These are phyloP conservation scores for Tolypocladium nubicola DNA, from an alignment of 2,329 filamentous ascomycete genomes.

Conservation along the genomic window DNA sequence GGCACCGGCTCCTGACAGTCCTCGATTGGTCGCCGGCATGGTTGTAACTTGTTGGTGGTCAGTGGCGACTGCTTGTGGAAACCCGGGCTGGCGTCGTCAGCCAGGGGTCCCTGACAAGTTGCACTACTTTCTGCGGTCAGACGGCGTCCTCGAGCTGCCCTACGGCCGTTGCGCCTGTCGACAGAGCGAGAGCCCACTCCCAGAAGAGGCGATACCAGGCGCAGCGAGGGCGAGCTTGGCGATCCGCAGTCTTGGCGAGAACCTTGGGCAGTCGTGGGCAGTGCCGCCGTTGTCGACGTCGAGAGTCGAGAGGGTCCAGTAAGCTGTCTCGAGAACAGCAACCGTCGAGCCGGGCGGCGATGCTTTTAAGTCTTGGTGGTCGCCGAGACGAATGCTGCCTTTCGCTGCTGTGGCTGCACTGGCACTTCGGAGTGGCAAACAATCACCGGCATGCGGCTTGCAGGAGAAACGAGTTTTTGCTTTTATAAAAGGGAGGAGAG, in stretches of 20 bases:
- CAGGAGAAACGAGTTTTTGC: not conserved
- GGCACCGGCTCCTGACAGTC: slow-evolving; percentile 17
- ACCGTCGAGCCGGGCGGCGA: too few species aligned
- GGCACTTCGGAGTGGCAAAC: not conserved
- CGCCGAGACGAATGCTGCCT: not conserved
- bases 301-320: too few species aligned
- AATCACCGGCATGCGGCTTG: not conserved
- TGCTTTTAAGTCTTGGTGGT: too few species aligned
- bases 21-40: slow-evolving; percentile 22
- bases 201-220: not conserved
- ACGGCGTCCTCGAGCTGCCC: slow-evolving; percentile 18
- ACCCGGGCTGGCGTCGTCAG: slow-evolving; percentile 20
- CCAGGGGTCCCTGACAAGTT: slow-evolving; percentile 18
- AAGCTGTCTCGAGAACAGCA: too few species aligned
- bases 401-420: not conserved
- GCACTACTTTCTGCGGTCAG: slow-evolving; percentile 23
- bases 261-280: not conserved
- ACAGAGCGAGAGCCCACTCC: not conserved
- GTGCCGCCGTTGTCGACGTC: not conserved
- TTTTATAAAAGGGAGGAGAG: not conserved
- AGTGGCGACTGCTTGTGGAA: slow-evolving; percentile 14
- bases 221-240: not conserved
- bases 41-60: slow-evolving; percentile 5
- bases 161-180: slow-evolving; percentile 7
- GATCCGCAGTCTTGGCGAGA: not conserved